Conservation (phyloP, 768 basidiomycete genomes). For the Baorangia bicolor region DNA sequence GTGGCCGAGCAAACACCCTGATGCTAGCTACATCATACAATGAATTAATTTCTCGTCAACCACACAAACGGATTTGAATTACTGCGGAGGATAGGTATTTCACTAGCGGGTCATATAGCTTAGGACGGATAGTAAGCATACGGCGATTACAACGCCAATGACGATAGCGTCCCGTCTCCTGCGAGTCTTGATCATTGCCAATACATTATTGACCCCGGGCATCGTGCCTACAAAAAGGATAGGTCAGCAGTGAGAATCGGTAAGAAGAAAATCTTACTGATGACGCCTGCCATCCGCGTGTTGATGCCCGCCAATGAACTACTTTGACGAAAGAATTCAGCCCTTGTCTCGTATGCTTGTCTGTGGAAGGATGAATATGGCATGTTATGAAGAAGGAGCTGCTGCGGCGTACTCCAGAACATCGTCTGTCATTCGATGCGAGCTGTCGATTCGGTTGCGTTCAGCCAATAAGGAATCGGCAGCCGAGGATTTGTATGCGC, state of each 20-base stretch:
- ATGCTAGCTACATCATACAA: neutral
- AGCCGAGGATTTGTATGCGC: constrained; percentile 88
- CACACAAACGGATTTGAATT: neutral
- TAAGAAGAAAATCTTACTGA: constrained; percentile 52
- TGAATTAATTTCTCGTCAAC: neutral
- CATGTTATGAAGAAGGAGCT: neutral
- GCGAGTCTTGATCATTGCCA: constrained; percentile 91
- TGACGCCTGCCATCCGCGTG: constrained; percentile 76
- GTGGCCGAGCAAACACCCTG: neutral
- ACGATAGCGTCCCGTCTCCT: constrained; percentile 89
- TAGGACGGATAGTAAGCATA: constrained; percentile 66
- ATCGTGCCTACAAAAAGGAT: constrained; percentile 58
- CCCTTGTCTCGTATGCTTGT: constrained; percentile 95
- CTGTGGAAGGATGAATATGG: constrained; percentile 38
- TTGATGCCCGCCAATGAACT: constrained; percentile 75
- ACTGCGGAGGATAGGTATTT: neutral
- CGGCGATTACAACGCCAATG: constrained; percentile 83
- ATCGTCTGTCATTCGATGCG: constrained; percentile 93
- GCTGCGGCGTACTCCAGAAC: constrained; percentile 67
- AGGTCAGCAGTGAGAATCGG: neutral
- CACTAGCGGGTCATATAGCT: constrained; percentile 43
- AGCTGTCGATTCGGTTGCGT: constrained; percentile 85
- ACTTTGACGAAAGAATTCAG: constrained; percentile 87
- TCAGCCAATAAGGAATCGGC: constrained; percentile 88
- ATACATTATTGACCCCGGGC: constrained; percentile 90